A percentile compares a stretch with the other conserved stretches of the same genome.
These are phyloP conservation scores for Cyberlindnera lachancei DNA, from an alignment of 805 yeast genomes.

Conservation along the genomic window DNA sequence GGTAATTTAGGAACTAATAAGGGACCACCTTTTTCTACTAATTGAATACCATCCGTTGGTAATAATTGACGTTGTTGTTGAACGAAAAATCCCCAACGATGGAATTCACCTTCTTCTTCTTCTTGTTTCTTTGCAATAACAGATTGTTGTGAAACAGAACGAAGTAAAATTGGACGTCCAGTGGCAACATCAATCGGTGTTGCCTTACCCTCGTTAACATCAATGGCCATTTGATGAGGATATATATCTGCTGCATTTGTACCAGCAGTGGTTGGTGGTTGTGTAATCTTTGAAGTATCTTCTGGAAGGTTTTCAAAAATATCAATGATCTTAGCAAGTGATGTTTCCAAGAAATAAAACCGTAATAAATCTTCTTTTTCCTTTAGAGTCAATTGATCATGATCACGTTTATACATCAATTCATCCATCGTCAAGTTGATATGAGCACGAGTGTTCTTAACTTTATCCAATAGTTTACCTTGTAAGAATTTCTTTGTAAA, in stretches of 20 bases:
- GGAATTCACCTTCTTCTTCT: conserved; percentile 88
- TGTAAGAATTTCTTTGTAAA: conserved; percentile 30
- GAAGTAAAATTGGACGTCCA: conserved; percentile 62
- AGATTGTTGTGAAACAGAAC: conserved; percentile 58
- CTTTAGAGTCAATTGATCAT: conserved; percentile 39
- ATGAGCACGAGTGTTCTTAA: conserved; percentile 29
- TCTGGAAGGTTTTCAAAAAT: conserved; percentile 22
- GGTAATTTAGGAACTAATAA: conserved; percentile 30
- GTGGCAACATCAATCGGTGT: conserved; percentile 60
- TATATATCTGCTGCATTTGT: conserved; percentile 30
- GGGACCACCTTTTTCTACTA: conserved; percentile 5
- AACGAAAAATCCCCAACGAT: conserved; percentile 76
- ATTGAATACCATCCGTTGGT: conserved; percentile 12
- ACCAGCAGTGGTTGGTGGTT: not conserved
- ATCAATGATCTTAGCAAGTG: conserved; percentile 48
- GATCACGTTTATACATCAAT: conserved; percentile 49
- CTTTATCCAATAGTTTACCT: conserved; percentile 35
- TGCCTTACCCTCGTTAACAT: conserved; percentile 43
- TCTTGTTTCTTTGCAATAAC: conserved; percentile 69
- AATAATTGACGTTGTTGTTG: conserved; percentile 44
- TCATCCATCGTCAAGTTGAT: conserved; percentile 46
- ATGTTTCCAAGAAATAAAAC: conserved; percentile 61
- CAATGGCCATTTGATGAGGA: conserved; percentile 71
- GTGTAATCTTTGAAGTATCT: conserved; percentile 5
- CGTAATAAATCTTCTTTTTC: conserved; percentile 73